Percentiles rank a stretch among this genome's conserved stretches.
These are phyloP conservation scores for Cadophora luteo-olivacea DNA, from an alignment of 2,329 filamentous ascomycete species.

Conservation along the genomic window DNA sequence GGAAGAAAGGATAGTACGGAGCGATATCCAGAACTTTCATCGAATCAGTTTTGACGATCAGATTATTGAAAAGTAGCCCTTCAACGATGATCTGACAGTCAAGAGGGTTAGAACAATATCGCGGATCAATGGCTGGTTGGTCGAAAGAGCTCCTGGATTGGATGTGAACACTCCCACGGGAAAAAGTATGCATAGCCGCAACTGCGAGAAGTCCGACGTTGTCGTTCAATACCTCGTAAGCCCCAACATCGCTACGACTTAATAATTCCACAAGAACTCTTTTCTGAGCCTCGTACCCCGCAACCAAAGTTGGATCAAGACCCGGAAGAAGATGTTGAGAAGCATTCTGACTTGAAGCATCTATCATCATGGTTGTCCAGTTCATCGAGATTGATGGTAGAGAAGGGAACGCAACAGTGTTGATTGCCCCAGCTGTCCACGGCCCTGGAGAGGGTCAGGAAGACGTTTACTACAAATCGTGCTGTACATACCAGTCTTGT, in stretches of 20 bases:
- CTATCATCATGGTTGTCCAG: slow-evolving; percentile 31
- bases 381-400: slow-evolving; percentile 34
- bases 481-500: slow-evolving; percentile 35
- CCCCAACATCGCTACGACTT: slow-evolving; percentile 32
- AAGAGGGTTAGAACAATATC: slow-evolving; percentile 38
- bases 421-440: slow-evolving; percentile 39
- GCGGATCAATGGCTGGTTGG: slow-evolving; percentile 54
- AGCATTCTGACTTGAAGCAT: slow-evolving; percentile 31
- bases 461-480: background rate
- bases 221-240: slow-evolving; percentile 38
- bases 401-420: slow-evolving; percentile 40
- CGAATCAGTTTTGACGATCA: slow-evolving; percentile 34
- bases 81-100: slow-evolving; percentile 37
- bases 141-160: slow-evolving; percentile 48
- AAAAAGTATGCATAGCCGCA: slow-evolving; percentile 58
- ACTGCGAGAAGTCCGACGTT: slow-evolving; percentile 38
- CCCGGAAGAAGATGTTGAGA: slow-evolving; percentile 31
- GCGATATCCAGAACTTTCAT: slow-evolving; percentile 34
- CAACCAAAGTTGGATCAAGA: slow-evolving; percentile 34
- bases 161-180: slow-evolving; percentile 64
- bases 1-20: slow-evolving; percentile 37
- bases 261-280: slow-evolving; percentile 31
- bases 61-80: slow-evolving; percentile 38
- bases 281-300: slow-evolving; percentile 37
- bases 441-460: slow-evolving; percentile 29